These are phyloP conservation scores for Dactylellina parvicollis DNA, from an alignment of 2,329 filamentous ascomycete genomes.

Conservation along the genomic window DNA sequence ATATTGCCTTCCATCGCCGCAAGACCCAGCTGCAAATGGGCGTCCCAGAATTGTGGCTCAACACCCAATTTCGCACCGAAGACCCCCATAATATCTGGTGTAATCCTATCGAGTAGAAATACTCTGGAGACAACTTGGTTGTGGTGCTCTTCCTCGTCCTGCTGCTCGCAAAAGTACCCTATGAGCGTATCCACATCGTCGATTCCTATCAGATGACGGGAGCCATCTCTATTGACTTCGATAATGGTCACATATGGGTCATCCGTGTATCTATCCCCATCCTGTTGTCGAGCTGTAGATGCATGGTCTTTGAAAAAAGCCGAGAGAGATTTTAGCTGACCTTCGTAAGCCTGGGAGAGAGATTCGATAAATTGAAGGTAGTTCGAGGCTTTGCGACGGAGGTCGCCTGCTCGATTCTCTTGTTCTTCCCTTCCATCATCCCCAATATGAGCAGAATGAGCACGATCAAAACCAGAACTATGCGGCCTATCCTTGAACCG, in stretches of 20 bases:
- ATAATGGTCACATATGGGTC: slow-evolving; percentile 33
- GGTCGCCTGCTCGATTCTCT: slow-evolving; percentile 25
- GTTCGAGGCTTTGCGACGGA: slow-evolving; percentile 43
- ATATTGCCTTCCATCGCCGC: background rate
- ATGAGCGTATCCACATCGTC: slow-evolving; percentile 39
- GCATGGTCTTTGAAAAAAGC: slow-evolving; percentile 34
- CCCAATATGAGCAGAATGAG: background rate
- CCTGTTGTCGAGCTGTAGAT: background rate
- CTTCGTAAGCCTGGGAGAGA: slow-evolving; percentile 48
- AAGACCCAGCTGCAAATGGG: slow-evolving; percentile 29
- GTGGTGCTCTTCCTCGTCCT: background rate
- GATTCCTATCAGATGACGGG: slow-evolving; percentile 32
- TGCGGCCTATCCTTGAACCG: slow-evolving; percentile 29
- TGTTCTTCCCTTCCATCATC: background rate
- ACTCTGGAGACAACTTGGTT: slow-evolving; percentile 9
- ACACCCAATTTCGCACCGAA: slow-evolving; percentile 37
- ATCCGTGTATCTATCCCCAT: slow-evolving; percentile 19
- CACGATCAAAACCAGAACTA: slow-evolving; percentile 1
- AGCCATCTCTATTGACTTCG: slow-evolving; percentile 29
- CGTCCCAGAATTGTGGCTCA: slow-evolving; percentile 50
- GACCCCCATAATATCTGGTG: slow-evolving; percentile 34
- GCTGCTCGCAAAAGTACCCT: slow-evolving; percentile 40
- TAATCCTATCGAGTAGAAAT: slow-evolving; percentile 37
- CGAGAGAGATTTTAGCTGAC: slow-evolving; percentile 29
- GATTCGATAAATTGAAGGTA: slow-evolving; percentile 52